A percentile compares a stretch with the other conserved stretches of the same genome.
Evolutionary conservation across 169 alveolate species (phyloP).

Genomic region (Cryptosporidium baileyi): DNA sequence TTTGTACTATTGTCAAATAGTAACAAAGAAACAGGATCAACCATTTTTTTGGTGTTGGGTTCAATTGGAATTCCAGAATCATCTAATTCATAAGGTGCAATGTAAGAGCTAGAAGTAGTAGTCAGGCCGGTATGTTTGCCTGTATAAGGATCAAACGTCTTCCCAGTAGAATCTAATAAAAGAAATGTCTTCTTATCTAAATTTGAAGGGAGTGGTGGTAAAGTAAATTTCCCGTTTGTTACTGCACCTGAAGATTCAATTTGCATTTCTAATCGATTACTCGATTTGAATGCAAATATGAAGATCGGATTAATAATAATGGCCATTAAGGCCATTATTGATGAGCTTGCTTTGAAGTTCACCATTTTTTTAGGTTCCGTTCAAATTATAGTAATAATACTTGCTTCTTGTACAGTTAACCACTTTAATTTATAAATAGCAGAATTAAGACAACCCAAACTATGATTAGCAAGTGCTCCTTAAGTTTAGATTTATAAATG

Average conservation of each 20-base stretch:
- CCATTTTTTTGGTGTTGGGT: slow-evolving; percentile 10
- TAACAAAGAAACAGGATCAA: slow-evolving; percentile 29
- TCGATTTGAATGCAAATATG: neutral
- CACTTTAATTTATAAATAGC: too few relatives aligned
- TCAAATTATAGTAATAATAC: neutral
- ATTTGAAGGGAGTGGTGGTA: slow-evolving; percentile 16
- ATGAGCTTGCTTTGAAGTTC: slow-evolving; percentile 32
- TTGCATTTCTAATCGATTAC: slow-evolving; percentile 26
- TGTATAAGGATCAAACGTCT: slow-evolving; percentile 5
- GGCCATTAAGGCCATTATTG: slow-evolving; percentile 34
- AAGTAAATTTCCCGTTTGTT: neutral
- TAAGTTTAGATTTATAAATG: slow-evolving; percentile 6
- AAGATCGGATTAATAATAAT: neutral
- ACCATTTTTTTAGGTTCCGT: neutral
- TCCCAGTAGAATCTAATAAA: slow-evolving; percentile 14
- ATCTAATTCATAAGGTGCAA: slow-evolving; percentile 38
- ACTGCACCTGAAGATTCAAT: slow-evolving; percentile 41
- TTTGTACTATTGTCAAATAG: slow-evolving; percentile 9
- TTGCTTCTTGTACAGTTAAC: too few relatives aligned
- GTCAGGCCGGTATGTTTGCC: neutral
- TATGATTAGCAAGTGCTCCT: too few relatives aligned
- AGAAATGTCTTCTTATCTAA: slow-evolving; percentile 7
- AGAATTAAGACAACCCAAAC: too few relatives aligned
- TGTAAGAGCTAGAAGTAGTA: neutral
- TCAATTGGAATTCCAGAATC: slow-evolving; percentile 22